Evolutionary conservation across 768 basidiomycete species (phyloP), one percentile per base, ranked within the genome.

Genomic region (Artomyces pyxidatus): DNA sequence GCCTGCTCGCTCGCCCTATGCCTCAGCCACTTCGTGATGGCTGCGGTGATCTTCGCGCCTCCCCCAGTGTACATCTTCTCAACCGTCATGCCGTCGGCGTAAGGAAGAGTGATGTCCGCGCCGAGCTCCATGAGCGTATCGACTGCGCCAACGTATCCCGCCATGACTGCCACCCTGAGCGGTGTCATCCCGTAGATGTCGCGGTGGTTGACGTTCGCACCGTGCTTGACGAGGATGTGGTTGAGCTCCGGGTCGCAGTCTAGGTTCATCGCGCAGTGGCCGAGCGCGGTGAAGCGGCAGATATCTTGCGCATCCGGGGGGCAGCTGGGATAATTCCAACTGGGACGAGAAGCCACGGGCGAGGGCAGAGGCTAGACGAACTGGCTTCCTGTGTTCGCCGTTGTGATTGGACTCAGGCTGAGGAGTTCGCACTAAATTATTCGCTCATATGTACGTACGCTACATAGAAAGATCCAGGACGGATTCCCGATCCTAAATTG

Each of bases 131-230:
- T 67, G 46, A 80, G 56, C 14, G 74, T 42, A 27, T 78, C 69
- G 21, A 78, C 62, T 1, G 39, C 28, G 9, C 41, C 43, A 11
- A 53, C 30, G 10, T 37, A 41, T 1, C 37, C 42, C 21, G 6
- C 28, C 46, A 65, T 62, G 16, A 73, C 61, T 1, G 69, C 63
- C 3, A 58, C 58, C 29, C 59, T 59, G 6, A 78, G 38, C 2
- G 77, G 61, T 0, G 74, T 68, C 47, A 69, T 68, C 1, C 78
- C 78, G 48, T 72, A 77, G 14, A 70, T 68, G 43, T 74, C 74
- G 50, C 67, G 75, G 6, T 67, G 64, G 54, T 81, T 71, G 7
- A 72, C 68, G 50, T 78, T 66, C 4, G 76, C 78, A 3, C 74
- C 75, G 14, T 63, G 60, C 48, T 68, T 60, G 16, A 80, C 50